Evolutionary conservation across 164 flowering plant species (phyloP).

Genomic region (Akebia trifoliata): DNA sequence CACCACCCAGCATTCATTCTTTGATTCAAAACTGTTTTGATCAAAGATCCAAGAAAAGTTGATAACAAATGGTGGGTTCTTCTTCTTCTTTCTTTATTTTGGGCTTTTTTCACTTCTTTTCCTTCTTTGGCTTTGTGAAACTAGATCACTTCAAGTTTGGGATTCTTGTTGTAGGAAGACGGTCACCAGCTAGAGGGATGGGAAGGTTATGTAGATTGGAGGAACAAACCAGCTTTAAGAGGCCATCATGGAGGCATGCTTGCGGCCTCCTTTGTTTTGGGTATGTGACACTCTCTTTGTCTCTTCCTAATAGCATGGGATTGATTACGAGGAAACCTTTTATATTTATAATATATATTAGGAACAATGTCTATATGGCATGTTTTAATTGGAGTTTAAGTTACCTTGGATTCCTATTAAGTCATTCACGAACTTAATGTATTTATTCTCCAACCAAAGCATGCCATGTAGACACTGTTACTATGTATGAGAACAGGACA

Average conservation of each 20-base stretch:
- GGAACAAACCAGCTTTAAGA: constrained; percentile 51
- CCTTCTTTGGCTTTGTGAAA: neutral
- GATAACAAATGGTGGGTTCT: constrained; percentile 42
- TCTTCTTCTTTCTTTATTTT: neutral
- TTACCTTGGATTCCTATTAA: no score
- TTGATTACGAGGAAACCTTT: neutral
- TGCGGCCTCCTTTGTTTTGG: constrained; percentile 71
- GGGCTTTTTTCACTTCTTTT: neutral
- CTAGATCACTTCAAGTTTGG: neutral
- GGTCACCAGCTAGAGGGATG: constrained; percentile 33
- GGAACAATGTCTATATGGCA: no score
- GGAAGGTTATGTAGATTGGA: constrained; percentile 76
- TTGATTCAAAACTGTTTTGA: constrained; percentile 13
- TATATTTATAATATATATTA: no score
- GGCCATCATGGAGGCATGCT: constrained; percentile 75
- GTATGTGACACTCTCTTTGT: constrained; percentile 21
- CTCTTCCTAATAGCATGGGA: neutral
- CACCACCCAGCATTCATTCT: constrained; percentile 19
- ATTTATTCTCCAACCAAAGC: no score
- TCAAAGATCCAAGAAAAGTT: constrained; percentile 18
- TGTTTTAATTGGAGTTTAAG: no score
- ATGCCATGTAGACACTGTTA: no score
- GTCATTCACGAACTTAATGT: no score
- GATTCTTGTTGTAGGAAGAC: constrained; percentile 32
- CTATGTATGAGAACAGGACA: no score